These are phyloP conservation scores for Nakataea oryzae DNA, from an alignment of 2,329 filamentous ascomycete genomes.

Conservation along the genomic window DNA sequence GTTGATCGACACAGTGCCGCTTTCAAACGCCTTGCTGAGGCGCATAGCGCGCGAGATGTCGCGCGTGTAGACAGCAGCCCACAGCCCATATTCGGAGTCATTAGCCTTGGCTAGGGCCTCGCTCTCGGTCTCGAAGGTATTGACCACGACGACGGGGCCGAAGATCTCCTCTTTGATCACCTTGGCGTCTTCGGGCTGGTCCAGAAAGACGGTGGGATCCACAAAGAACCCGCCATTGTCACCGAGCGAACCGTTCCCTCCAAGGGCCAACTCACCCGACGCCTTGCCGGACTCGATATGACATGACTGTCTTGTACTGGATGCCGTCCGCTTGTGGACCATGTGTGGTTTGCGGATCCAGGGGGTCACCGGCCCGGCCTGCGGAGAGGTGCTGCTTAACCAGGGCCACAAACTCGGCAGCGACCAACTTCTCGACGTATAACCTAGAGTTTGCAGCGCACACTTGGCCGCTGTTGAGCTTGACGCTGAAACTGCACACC, in stretches of 20 bases:
- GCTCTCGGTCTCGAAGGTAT: constrained; percentile 38
- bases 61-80: constrained; percentile 38
- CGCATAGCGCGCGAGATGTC: constrained; percentile 27
- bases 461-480: constrained; percentile 33
- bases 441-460: constrained; percentile 38
- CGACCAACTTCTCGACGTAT: constrained; percentile 30
- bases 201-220: constrained; percentile 26
- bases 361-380: constrained; percentile 25
- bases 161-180: constrained; percentile 43
- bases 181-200: constrained; percentile 21
- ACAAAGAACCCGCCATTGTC: constrained; percentile 21
- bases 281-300: constrained; percentile 23
- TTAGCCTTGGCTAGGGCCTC: constrained; percentile 39
- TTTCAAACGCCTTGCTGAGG: constrained; percentile 34
- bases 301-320: constrained; percentile 28
- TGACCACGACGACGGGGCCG: constrained; percentile 40
- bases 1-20: constrained; percentile 45
- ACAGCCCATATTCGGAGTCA: constrained; percentile 41
- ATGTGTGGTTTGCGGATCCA: constrained; percentile 17
- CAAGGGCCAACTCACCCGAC: constrained; percentile 14
- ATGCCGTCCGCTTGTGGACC: constrained; percentile 34
- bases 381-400: constrained; percentile 34
- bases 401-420: constrained; percentile 14
- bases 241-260: constrained; percentile 11
- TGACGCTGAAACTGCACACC: constrained; percentile 26